phyloP scores from a whole-genome alignment of 2,329 filamentous ascomycete species.

The Aureobasidium sp. region DNA sequence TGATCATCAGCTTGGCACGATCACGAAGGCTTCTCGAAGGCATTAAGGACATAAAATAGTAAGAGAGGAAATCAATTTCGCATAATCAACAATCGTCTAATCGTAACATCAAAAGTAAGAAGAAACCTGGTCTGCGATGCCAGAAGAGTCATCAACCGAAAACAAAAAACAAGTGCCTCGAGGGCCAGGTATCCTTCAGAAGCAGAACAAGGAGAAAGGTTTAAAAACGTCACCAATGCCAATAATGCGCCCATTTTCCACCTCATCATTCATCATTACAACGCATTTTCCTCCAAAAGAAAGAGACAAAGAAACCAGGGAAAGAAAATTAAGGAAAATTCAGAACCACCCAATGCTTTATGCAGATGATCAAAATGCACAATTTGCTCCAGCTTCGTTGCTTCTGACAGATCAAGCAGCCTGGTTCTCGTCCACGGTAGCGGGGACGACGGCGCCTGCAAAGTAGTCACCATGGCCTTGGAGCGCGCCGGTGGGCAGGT shows the following conservation, averaged over 20 bases:
- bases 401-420: not conserved
- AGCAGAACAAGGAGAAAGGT: not conserved
- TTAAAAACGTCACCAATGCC: not conserved
- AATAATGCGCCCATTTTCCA: not conserved
- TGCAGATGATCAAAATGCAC: not conserved
- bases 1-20: not conserved
- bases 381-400: not conserved
- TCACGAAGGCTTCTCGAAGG: not conserved
- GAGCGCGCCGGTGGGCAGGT: conserved; percentile 26
- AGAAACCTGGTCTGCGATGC: not conserved
- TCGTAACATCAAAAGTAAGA: not conserved
- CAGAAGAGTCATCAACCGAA: not conserved
- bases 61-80: not conserved
- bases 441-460: not conserved
- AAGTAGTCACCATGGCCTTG: conserved; percentile 12
- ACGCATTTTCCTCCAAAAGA: not conserved
- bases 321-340: not conserved
- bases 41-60: not conserved
- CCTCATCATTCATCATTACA: conserved; percentile 3
- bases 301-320: not conserved
- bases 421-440: not conserved
- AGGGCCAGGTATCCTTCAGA: not conserved
- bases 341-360: not conserved
- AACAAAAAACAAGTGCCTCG: not conserved
- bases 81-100: conserved; percentile 5